Percentiles rank a stretch among this genome's conserved stretches.
These are phyloP conservation scores for Lophium mytilinum DNA, from an alignment of 495 filamentous ascomycete genomes.

Conservation along the genomic window DNA sequence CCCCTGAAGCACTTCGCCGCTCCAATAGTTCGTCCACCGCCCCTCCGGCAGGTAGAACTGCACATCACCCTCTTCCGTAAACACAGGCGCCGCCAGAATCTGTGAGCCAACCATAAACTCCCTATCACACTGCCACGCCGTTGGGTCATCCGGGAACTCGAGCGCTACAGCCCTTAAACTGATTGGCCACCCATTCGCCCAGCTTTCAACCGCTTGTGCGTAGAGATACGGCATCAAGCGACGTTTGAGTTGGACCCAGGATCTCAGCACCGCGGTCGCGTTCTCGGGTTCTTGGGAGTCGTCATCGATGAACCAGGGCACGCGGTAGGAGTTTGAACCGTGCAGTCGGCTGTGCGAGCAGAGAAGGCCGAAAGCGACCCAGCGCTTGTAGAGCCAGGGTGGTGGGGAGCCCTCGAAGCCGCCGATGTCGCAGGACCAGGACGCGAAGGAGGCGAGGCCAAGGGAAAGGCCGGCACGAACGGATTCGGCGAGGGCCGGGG, in stretches of 20 bases:
- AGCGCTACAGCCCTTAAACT: conserved; percentile 26
- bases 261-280: conserved; percentile 24
- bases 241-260: conserved; percentile 25
- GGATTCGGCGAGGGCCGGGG: conserved; percentile 66
- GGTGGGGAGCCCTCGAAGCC: conserved; percentile 63
- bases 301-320: conserved; percentile 63
- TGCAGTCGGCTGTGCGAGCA: conserved; percentile 62
- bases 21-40: conserved; percentile 66
- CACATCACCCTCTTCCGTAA: conserved; percentile 35
- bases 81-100: conserved; percentile 29
- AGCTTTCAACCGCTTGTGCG: conserved; percentile 23
- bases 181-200: conserved; percentile 28
- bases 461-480: conserved; percentile 61
- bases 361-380: conserved; percentile 64
- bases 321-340: conserved; percentile 57
- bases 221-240: conserved; percentile 32
- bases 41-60: conserved; percentile 80
- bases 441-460: conserved; percentile 57
- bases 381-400: conserved; percentile 65
- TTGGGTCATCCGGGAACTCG: conserved; percentile 30
- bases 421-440: conserved; percentile 65
- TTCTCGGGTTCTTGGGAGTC: conserved; percentile 20
- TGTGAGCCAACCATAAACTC: conserved; percentile 29
- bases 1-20: conserved; percentile 51
- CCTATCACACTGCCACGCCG: conserved; percentile 25